Base-by-base conservation (phyloP, 208 protist genomes). In the Tetramitus jugosus region DNA sequence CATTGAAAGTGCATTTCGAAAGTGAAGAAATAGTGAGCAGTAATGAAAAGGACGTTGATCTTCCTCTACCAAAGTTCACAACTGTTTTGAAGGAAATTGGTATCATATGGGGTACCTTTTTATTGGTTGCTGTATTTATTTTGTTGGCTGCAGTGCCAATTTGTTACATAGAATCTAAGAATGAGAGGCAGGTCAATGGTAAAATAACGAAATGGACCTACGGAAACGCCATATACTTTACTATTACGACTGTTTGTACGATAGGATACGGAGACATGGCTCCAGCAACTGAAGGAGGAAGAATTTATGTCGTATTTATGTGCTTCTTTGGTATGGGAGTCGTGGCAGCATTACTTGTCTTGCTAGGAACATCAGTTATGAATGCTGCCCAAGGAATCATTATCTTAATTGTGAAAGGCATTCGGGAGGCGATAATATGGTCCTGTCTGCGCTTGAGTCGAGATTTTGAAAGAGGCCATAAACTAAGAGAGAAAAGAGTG, bases 201-300 rank as follows among this genome's bases (percentile, higher is more conserved):
- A 26, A 10, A 56, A 20, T 56, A 26, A 10, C 49, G 10, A 56
- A 56, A 56, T 62, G 56, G 56, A 62, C 56, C 29, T 62, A 62
- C 29, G 26, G 26, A 33, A 62, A 62, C 29, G n/a, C 4, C 3
- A 31, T 62, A n/a, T 62, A 62, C 29, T 62, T 33, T 3, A n/a
- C 3, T 23, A 62, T 71, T 29, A 71, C 33, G 8, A 71, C 64
- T 29, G 13, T 46, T 33, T 14, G 26, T 14, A 71, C 64, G 23
- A 49, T 71, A 29, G 64, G 64, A 71, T 71, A 71, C 33, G 64
- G 64, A 29, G 64, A 71, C 29, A 13, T 71, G n/a, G 14, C n/a
- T 71, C 64, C 64, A 26, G 7, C 31, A 10, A 49, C 64, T 31
- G 7, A 8, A 14, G 8, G 0, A 17, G 64, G 64, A 29, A 45